These are phyloP conservation scores for Allomyces macrogynus DNA, from an alignment of 192 early-diverging fungal genomes.

Conservation along the genomic window DNA sequence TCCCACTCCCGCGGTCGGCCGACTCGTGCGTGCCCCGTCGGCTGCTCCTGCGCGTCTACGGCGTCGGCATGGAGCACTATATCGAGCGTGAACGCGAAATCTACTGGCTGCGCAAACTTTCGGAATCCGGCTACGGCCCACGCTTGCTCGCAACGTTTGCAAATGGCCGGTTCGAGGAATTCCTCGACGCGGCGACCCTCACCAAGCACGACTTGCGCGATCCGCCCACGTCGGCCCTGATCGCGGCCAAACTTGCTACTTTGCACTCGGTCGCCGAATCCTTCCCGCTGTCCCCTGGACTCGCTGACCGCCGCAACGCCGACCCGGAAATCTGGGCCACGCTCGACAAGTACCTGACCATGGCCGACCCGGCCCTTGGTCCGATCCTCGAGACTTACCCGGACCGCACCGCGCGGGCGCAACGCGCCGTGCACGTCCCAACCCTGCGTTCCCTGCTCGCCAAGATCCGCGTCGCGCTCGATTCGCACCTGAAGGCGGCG, in stretches of 20 bases:
- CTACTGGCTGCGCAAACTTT: constrained; percentile 50
- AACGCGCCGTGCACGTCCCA: too few relatives aligned
- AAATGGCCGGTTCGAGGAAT: constrained; percentile 76
- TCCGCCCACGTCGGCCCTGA: constrained; percentile 35
- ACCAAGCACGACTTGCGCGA: constrained; percentile 44
- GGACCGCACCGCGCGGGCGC: constrained; percentile 4
- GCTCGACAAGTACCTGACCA: constrained; percentile 37
- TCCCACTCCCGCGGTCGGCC: background rate
- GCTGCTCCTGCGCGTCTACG: constrained; percentile 52
- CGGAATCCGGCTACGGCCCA: constrained; percentile 50
- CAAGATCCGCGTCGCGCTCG: too few relatives aligned
- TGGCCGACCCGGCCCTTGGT: constrained; percentile 14
- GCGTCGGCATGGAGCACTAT: constrained; percentile 54
- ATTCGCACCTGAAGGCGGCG: constrained; percentile 5
- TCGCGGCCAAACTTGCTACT: constrained; percentile 48
- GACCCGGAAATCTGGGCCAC: constrained; percentile 45
- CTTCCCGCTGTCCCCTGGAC: constrained; percentile 26
- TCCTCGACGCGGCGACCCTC: constrained; percentile 50
- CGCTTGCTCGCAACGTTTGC: constrained; percentile 49
- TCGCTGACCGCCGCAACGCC: constrained; percentile 1
- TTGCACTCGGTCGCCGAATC: constrained; percentile 49
- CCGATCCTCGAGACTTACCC: constrained; percentile 8
- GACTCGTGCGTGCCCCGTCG: background rate
- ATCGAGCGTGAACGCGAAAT: constrained; percentile 63
- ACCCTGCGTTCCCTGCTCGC: too few relatives aligned